Evolutionary conservation across 169 alveolate genomes (phyloP), one percentile per base, ranked within the genome.

Genomic region (Cyclospora cayetanensis): DNA sequence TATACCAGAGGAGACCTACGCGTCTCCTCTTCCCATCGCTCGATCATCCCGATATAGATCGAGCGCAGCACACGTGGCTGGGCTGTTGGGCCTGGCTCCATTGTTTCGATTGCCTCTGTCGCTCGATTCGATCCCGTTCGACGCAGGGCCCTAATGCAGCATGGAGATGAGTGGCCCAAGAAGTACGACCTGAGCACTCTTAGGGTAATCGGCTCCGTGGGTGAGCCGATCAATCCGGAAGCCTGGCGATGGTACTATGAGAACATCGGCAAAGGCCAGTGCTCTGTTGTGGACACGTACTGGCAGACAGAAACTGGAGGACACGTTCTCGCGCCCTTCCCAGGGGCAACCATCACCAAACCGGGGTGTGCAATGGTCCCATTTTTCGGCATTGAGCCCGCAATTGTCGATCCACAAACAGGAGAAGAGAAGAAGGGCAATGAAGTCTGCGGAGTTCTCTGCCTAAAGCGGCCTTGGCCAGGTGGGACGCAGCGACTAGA

Each of bases 251-350:
- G 99, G 99, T 98, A 98, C 93, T 74, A 27, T 29, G 60, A 15
- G 35, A 60, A 31, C n/a, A 74, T 76, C 22, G 95, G 95, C 43
- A 82, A 90, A 20, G 39, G 77, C 22, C 91, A 91, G n/a, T 91
- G 98, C 90, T 92, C 97, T 20, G 95, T 98, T 15, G 99, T 97
- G 46, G 99, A 98, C 93, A 97, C 99, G 70, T 98, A 98, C 96
- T 98, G 99, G 99, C 99, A 98, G 85, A 98, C 99, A 4, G 99
- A 98, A 94, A 97, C 99, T 1, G 99, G 99, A 20, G 98, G 99
- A 66, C 97, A 97, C 79, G 97, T 98, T 66, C 84, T 97, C 29
- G 97, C 98, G 42, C 99, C 99, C 27, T 72, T 98, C 86, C 98
- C 99, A 2, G 98, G 98, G 34, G 97, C 95, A 84, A 95, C 95